Evolutionary conservation across 441 rosid genomes (phyloP), one percentile per base, ranked within the genome.

Genomic region (Euphorbia corollata): DNA sequence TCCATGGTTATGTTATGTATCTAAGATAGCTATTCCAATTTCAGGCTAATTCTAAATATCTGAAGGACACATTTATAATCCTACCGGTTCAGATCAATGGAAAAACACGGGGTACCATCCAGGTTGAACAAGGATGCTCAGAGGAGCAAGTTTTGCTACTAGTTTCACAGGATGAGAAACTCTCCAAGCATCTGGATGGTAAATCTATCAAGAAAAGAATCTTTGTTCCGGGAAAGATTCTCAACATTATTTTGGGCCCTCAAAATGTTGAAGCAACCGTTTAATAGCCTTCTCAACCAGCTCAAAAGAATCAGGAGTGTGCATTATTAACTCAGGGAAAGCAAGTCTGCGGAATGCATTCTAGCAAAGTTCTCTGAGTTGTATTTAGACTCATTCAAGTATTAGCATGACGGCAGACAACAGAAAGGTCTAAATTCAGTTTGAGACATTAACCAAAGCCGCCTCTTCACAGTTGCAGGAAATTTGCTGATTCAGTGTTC

Each of bases 61-160:
- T 94, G 77, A 89, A 83, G 82, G 91, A 91, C 77, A 74, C 84
- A 13, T 77, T 77, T 19, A 65, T 86, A 16, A 78, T 78, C 12
- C 85, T 94, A 36, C 97, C 97, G 12, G 88, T 94, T 76, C 99
- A 94, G 87, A 89, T 94, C 74, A 94, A 91, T 23, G 99, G 99
- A 68, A 94, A 86, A 84, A 94, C 87, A 8, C 78, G 96, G 81
- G 99, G 99, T 62, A 87, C 97, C 64, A 83, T 94, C 73, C 82
- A 82, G 75, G 85, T 94, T 3, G 91, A 87, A 80, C 85, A 87
- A 85, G 96, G 87, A 41, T 89, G 93, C 68, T 77, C 89, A 5
- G 97, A 91, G 82, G 96, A 87, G 53, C 87, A 89, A 53, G 99
- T 92, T 48, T 87, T 94, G 64, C 61, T 60, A 67, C 55, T 86